Evolutionary conservation across 2,329 filamentous ascomycete genomes (phyloP), one percentile per base, ranked within the genome.

Genomic region (Sporothrix globosa): DNA sequence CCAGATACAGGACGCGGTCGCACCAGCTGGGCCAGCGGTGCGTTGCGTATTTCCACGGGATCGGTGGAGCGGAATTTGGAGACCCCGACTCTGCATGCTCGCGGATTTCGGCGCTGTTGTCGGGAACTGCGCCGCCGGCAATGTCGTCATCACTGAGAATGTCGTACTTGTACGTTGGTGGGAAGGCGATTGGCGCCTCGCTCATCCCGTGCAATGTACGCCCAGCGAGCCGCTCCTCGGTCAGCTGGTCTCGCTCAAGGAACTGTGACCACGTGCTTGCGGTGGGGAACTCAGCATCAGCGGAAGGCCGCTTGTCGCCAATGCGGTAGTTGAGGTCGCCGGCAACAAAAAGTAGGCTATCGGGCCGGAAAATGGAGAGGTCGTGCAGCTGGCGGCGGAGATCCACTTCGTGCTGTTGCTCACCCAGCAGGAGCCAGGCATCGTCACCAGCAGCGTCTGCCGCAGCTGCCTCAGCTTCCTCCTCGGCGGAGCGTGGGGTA

Each of bases 281-380:
- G 82, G 78, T 90, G 79, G 75, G 96, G 87, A 86, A 93, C 66
- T 76, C 83, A 67, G 92, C 89, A 2, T 83, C 80, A 0, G 86
- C 82, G 0, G 83, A 81, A 0, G 94, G 93, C 0, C 85, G 82
- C 0, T 84, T 85, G 73, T 89, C 86, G 9, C 90, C 88, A 21
- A 95, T 96, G 74, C 96, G 91, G 81, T 99, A 99, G 83, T 99
- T 99, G 72, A 99, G 86, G 79, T 99, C 96, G 30, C 96, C 96
- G 0, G 90, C 91, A 61, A 98, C 84, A 78, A 98, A 97, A 1
- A 97, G 83, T 78, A 97, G 89, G 3, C 89, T 89, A 3, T 85
- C 86, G 1, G 92, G 88, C 66, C 87, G 88, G 82, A 94, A 97
- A 70, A 98, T 87, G 46, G 88, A 88, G 53, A 88, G 81, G 73